Percentiles rank a stretch among this genome's conserved stretches.
Evolutionary conservation across 2,329 filamentous ascomycete genomes (phyloP).

Genomic region (Nothomitra cinnamomea): DNA sequence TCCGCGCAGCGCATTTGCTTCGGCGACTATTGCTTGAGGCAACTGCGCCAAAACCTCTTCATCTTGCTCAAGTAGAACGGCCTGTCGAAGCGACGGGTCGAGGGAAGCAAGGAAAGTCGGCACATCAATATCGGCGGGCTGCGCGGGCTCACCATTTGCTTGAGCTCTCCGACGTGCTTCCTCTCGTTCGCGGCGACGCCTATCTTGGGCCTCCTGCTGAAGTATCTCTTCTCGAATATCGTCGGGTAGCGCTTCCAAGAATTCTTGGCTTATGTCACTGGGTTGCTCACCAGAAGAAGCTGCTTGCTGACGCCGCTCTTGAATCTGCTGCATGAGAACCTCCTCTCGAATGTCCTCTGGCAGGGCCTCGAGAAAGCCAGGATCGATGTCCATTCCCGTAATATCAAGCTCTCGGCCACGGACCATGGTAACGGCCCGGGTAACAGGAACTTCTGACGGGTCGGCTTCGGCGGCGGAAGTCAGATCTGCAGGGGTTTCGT

Average conservation of each 20-base stretch:
- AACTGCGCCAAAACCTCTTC: constrained; percentile 72
- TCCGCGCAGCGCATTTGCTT: constrained; percentile 58
- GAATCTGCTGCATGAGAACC: constrained; percentile 81
- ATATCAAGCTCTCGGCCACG: constrained; percentile 81
- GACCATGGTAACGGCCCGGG: constrained; percentile 65
- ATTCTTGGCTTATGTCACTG: constrained; percentile 78
- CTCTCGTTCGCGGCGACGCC: constrained; percentile 73
- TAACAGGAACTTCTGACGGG: constrained; percentile 27
- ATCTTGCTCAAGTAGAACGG: constrained; percentile 81
- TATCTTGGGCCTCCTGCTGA: constrained; percentile 76
- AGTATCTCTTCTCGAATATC: constrained; percentile 84
- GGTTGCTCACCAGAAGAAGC: constrained; percentile 53
- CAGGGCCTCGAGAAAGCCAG: constrained; percentile 89
- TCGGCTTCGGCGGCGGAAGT: constrained; percentile 25
- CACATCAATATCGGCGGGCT: constrained; percentile 70
- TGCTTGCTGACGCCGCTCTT: constrained; percentile 65
- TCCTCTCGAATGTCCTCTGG: constrained; percentile 93
- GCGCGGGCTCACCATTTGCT: constrained; percentile 26
- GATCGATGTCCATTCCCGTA: constrained; percentile 83
- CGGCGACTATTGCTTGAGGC: constrained; percentile 69
- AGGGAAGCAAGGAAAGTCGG: constrained; percentile 86
- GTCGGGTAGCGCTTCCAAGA: constrained; percentile 77
- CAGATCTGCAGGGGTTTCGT: constrained; percentile 20
- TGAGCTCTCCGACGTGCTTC: constrained; percentile 54
- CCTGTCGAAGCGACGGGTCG: constrained; percentile 65